Conservation (phyloP, 805 yeast species). For the Nadsonia fulvescens region DNA sequence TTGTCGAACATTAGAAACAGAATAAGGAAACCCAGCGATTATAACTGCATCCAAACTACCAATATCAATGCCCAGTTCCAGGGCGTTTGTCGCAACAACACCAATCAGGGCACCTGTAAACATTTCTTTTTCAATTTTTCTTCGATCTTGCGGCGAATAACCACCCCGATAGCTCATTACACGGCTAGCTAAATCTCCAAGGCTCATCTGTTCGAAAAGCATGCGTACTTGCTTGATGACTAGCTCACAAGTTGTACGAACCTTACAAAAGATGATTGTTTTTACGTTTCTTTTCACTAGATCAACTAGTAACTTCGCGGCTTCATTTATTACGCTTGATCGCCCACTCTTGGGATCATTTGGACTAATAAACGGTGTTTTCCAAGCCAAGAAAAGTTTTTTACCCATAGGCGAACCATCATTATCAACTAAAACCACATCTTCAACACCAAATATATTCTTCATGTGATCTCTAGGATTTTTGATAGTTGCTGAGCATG, state of each 20-base stretch:
- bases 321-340: conserved; percentile 53
- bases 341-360: conserved; percentile 41
- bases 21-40: conserved; percentile 82
- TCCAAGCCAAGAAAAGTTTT: conserved; percentile 65
- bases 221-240: conserved; percentile 67
- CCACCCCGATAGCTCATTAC: conserved; percentile 95
- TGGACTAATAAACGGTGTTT: conserved; percentile 54
- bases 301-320: conserved; percentile 55
- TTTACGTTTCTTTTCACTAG: conserved; percentile 47
- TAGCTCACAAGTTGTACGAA: conserved; percentile 70
- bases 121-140: conserved; percentile 80
- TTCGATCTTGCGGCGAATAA: conserved; percentile 67
- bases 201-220: conserved; percentile 27
- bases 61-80: conserved; percentile 90
- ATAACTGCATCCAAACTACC: conserved; percentile 84
- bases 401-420: conserved; percentile 87
- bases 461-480: conserved; percentile 59
- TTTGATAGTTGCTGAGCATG: conserved; percentile 86
- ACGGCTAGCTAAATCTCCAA: conserved; percentile 13
- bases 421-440: conserved; percentile 28
- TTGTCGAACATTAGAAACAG: conserved; percentile 77
- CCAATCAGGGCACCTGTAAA: conserved; percentile 73
- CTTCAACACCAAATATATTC: conserved; percentile 45
- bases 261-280: conserved; percentile 80
- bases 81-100: conserved; percentile 84